phyloP scores from a whole-genome alignment of 2,329 filamentous ascomycete genomes.

The Coniochaeta sp. region DNA sequence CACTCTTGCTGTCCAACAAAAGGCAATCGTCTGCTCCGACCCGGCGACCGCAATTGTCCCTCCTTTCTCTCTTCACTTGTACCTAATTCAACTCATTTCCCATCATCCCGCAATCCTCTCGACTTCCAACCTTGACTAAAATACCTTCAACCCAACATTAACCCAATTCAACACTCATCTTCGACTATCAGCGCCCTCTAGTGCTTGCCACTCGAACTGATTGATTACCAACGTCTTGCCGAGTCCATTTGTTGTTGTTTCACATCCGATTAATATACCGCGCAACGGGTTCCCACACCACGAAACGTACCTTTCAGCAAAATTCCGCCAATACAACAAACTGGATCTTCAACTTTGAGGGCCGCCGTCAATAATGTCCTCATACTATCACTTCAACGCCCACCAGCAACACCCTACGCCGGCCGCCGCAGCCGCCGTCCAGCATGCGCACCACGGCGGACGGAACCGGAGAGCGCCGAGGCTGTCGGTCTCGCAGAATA shows the following conservation, averaged over 20 bases:
- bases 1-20: not conserved
- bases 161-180: not conserved
- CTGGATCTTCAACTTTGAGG: not conserved
- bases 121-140: not conserved
- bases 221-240: not conserved
- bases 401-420: conserved; percentile 53
- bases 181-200: not conserved
- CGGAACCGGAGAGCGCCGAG: conserved; percentile 80
- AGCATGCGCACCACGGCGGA: conserved; percentile 75
- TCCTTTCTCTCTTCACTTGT: not conserved
- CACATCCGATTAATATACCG: not conserved
- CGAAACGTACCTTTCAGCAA: conserved; percentile 4
- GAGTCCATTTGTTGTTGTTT: not conserved
- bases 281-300: not conserved
- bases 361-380: conserved; percentile 40
- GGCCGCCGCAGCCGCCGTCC: conserved; percentile 42
- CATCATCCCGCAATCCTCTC: not conserved
- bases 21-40: conserved; percentile 4
- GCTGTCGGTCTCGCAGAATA: conserved; percentile 71
- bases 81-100: not conserved
- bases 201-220: not conserved
- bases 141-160: not conserved
- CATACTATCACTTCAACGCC: conserved; percentile 56
- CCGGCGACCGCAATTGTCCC: not conserved
- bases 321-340: not conserved